Evolutionary conservation across 1,284 basidiomycete species (phyloP), one percentile per base, ranked within the genome.

Genomic region (Microbotryum lychnidis-dioicae): DNA sequence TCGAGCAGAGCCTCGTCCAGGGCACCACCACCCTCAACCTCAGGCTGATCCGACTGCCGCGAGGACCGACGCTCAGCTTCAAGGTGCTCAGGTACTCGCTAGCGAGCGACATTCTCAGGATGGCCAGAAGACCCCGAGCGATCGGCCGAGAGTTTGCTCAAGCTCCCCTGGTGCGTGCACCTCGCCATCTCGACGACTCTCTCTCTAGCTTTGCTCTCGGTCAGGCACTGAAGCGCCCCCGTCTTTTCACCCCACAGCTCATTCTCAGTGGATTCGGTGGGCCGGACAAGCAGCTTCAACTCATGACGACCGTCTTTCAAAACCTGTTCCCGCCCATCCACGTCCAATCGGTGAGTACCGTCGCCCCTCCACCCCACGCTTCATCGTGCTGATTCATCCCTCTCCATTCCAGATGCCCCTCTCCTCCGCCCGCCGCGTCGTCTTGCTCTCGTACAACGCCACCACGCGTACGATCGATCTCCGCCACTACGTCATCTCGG

Each of bases 51-150:
- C 85, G 92, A 58, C 78, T 96, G n/a, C 87, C 93, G 4, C 81
- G 87, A 23, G 96, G 96, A 1, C 96, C 96, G 23, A 96, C 92
- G 3, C 82, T 97, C 57, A 96, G 87, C 69, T 98, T 98, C 76
- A 80, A 94, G 33, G 80, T 98, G 14, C 88, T 96, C 77, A 79
- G 92, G 70, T 99, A 97, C 74, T 91, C 89, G 71, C 78, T 97
- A 49, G 84, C 87, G 78, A 89, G 87, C 73, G 91, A 94, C 73
- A 77, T 94, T 37, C 74, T 86, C 54, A 83, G 82, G 60, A 80
- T 81, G n/a, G 83, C 84, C 20, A 80, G 83, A 64, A 79, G 83
- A 64, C 83, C 87, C 5, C 81, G 84, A 62, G 86, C 86, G 65
- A 84, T 89, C 52, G 87, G 89, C 31, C 80, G 88, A 72, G 91